Base-by-base conservation (phyloP, 2,329 filamentous ascomycete species). In the Fusarium sublunatum region DNA sequence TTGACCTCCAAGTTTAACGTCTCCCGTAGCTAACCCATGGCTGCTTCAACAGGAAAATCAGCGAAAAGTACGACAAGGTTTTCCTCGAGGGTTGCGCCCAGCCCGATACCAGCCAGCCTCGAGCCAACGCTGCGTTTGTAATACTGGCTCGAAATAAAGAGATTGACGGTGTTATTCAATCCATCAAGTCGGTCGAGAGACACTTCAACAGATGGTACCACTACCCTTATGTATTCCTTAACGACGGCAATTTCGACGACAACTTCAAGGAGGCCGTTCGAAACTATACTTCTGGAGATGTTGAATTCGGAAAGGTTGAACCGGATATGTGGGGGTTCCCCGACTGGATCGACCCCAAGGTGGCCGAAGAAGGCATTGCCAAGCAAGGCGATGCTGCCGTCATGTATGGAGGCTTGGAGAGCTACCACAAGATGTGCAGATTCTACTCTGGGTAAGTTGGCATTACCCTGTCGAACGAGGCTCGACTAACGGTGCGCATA, bases 121-220 rank as follows among this genome's bases (percentile, higher is more conserved):
- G 93, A 73, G 95, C 92, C 68, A 99, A 98, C 74, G 95, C 92
- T 59, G 94, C 92, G 25, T 97, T 99, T 72, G 95, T 99, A 64
- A 93, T 99, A 35, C 85, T 99, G 58, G 95, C 95, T 51, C 85
- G 95, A 70, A 98, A 99, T 76, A 96, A 97, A 82, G 95, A 99
- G 79, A 78, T 99, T 65, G 93, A 97, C 1, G 95, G 95, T 58
- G 95, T 99, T 35, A 87, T 99, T 65, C 92, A 98, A 77, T 98
- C 95, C 9, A 86, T 99, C 76, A 97, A 97, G 81, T 98, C 94
- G 39, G 93, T 99, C 68, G 95, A 99, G 81, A 87, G 95, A 70
- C 95, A 99, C 79, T 99, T 99, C 86, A 99, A 99, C 79, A 88
- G 93, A 68, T 99, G 94, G 93, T 99, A 93, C 76, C 88, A 98